A percentile compares a stretch with the other conserved stretches of the same genome.
Evolutionary conservation across 2,329 filamentous ascomycete genomes (phyloP).

Genomic region (Orbilia ellipsospora): DNA sequence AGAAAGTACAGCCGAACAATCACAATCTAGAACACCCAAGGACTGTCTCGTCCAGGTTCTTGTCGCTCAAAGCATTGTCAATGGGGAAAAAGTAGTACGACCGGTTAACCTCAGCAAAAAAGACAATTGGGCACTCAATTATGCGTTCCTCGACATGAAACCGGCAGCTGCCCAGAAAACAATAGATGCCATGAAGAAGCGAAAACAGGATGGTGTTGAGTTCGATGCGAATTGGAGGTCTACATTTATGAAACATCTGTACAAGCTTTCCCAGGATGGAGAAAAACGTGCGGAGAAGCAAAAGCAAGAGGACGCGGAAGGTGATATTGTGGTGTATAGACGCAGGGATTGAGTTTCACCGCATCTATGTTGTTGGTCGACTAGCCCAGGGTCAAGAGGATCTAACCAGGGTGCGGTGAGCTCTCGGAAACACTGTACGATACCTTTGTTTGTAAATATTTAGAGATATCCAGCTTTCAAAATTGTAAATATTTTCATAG

Average conservation of each 20-base stretch:
- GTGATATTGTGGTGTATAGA: slow-evolving; percentile 40
- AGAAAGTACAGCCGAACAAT: slow-evolving; percentile 7
- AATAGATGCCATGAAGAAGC: slow-evolving; percentile 34
- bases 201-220: slow-evolving; percentile 48
- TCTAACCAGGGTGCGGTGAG: not conserved
- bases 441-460: slow-evolving; percentile 8
- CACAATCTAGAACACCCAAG: not conserved
- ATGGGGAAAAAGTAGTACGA: slow-evolving; percentile 40
- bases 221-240: slow-evolving; percentile 35
- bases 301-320: slow-evolving; percentile 34
- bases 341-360: slow-evolving; percentile 13
- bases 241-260: slow-evolving; percentile 39
- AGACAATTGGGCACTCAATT: slow-evolving; percentile 44
- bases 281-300: slow-evolving; percentile 27
- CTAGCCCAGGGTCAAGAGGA: not conserved
- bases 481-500: not conserved
- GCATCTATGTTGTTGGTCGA: not conserved
- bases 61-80: slow-evolving; percentile 39
- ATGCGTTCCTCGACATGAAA: slow-evolving; percentile 51
- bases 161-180: slow-evolving; percentile 29
- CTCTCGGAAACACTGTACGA: slow-evolving; percentile 2
- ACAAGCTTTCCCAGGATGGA: slow-evolving; percentile 37
- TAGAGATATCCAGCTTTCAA: not conserved
- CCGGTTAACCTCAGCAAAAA: slow-evolving; percentile 13
- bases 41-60: slow-evolving; percentile 36